Conservation (phyloP, 257 asterid genomes). For the Solanum arcanum region DNA sequence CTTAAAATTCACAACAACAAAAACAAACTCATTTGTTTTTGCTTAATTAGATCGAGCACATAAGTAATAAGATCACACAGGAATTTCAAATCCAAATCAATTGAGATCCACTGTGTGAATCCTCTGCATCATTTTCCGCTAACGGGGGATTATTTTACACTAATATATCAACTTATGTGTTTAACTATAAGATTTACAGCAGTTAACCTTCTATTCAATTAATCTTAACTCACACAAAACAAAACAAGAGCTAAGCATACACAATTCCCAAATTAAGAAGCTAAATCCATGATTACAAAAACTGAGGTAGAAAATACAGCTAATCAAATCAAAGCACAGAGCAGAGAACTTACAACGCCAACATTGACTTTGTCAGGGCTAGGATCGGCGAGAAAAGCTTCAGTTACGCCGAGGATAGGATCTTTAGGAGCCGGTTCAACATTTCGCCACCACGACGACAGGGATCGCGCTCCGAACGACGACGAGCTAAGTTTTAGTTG, state of each 20-base stretch:
- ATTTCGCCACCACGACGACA: conserved; percentile 78
- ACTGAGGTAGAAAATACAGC: neutral
- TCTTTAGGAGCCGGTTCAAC: conserved; percentile 96
- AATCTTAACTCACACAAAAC: neutral
- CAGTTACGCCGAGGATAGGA: conserved; percentile 97
- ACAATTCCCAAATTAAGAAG: neutral
- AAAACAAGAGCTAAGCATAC: neutral
- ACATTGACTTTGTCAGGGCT: conserved; percentile 81
- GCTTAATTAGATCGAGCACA: neutral
- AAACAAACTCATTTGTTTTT: neutral
- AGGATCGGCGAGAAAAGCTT: conserved; percentile 92
- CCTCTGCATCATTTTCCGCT: neutral
- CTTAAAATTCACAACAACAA: conserved; percentile 10
- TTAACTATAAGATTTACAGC: neutral
- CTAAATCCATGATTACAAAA: neutral
- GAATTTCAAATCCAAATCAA: neutral
- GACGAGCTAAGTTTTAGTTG: conserved; percentile 7
- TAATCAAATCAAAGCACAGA: neutral
- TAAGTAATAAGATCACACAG: neutral
- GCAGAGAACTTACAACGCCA: conserved; percentile 69
- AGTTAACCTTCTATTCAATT: neutral
- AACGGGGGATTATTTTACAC: neutral
- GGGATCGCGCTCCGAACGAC: conserved; percentile 45
- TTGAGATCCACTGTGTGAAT: neutral
- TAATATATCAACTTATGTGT: rapidly evolving